Evolutionary conservation across 2,329 filamentous ascomycete species (phyloP).

Genomic region (Eutypa lata): DNA sequence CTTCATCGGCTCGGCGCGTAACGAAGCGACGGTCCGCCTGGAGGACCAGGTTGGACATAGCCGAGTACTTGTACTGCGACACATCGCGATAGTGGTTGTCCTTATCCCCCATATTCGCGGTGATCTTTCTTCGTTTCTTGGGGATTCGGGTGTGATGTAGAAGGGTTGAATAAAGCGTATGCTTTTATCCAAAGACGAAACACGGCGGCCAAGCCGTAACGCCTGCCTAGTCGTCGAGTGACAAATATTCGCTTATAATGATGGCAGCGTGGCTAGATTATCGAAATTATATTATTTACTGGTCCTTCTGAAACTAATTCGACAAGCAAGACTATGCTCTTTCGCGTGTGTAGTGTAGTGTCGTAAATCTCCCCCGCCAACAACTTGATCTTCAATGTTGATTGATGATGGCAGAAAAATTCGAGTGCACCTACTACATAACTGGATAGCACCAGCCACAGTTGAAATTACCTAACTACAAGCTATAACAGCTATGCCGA

Average conservation of each 20-base stretch:
- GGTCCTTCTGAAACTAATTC: background rate
- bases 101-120: conserved; percentile 63
- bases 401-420: background rate
- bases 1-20: conserved; percentile 87
- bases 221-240: background rate
- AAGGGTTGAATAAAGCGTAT: conserved; percentile 5
- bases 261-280: background rate
- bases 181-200: background rate
- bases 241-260: background rate
- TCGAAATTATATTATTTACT: background rate
- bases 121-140: background rate
- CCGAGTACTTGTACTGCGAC: conserved; percentile 98
- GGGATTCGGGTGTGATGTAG: conserved; percentile 5
- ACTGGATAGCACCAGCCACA: background rate
- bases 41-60: conserved; percentile 99
- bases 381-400: background rate
- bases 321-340: background rate
- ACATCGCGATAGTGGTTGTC: conserved; percentile 72
- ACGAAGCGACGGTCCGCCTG: conserved; percentile 98
- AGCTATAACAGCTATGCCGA: no score
- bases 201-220: background rate
- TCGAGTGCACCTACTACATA: background rate
- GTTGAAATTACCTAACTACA: background rate
- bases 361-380: background rate
- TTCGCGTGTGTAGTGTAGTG: background rate